phyloP scores from a whole-genome alignment of 257 asterid species.

The Penstemon davidsonii region DNA sequence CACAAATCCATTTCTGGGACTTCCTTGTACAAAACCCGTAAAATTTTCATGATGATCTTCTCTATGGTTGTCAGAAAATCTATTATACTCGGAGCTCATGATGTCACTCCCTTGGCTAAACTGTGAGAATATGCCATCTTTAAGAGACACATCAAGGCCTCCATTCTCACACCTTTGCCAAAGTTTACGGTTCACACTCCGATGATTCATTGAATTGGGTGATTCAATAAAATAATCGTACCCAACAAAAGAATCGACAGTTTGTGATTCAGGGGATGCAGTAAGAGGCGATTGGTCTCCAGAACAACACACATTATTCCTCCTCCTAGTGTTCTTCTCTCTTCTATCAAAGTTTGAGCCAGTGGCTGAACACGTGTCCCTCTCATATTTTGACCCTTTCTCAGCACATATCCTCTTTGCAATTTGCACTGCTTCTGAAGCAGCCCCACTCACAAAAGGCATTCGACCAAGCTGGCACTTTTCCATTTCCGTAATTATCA shows the following conservation, averaged over 20 bases:
- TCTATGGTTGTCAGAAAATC: slow-evolving; percentile 32
- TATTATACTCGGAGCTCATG: slow-evolving; percentile 45
- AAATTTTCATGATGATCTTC: slow-evolving; percentile 49
- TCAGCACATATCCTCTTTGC: slow-evolving; percentile 64
- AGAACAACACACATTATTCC: slow-evolving; percentile 32
- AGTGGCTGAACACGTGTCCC: slow-evolving; percentile 45
- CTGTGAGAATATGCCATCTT: slow-evolving; percentile 80
- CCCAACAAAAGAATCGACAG: slow-evolving; percentile 58
- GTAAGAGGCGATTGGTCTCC: slow-evolving; percentile 55
- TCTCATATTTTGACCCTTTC: slow-evolving; percentile 49
- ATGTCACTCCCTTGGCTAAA: slow-evolving; percentile 36
- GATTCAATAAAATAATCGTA: slow-evolving; percentile 57
- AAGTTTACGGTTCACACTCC: slow-evolving; percentile 74
- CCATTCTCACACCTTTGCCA: slow-evolving; percentile 65
- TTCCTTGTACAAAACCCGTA: slow-evolving; percentile 60
- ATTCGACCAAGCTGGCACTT: slow-evolving; percentile 75
- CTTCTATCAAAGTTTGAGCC: slow-evolving; percentile 52
- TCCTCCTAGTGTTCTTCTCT: slow-evolving; percentile 40
- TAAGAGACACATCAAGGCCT: slow-evolving; percentile 68
- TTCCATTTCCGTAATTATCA: slow-evolving; percentile 78
- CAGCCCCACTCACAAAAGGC: slow-evolving; percentile 88
- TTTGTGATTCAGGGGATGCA: slow-evolving; percentile 86
- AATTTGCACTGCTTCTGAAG: slow-evolving; percentile 76
- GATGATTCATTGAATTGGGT: slow-evolving; percentile 58
- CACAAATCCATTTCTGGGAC: slow-evolving; percentile 33